Base-by-base conservation (phyloP, 2,329 filamentous ascomycete species). In the Ophiostoma sp. region DNA sequence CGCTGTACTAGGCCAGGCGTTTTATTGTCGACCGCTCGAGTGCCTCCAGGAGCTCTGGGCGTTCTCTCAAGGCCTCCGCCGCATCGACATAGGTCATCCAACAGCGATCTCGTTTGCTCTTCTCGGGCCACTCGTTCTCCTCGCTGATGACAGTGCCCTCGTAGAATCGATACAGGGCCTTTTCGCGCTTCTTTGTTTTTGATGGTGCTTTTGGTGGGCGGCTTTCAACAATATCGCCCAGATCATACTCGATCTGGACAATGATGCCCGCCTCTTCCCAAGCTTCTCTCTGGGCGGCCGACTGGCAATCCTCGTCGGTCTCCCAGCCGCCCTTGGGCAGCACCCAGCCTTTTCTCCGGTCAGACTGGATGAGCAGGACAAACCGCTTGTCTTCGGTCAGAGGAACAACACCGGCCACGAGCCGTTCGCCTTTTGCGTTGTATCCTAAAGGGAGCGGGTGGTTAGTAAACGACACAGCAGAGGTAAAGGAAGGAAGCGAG, bases 311-410 rank as follows among this genome's bases (percentile, higher is more conserved):
- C 84, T 99, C 96, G 82, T 99, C 96, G 45, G 90, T 92, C 83
- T 99, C 96, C 95, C 96, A 99, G 75, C 96, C 96, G 80, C 96
- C 96, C 82, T 99, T 99, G 75, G 96, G 96, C 74, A 99, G 87
- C 59, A 99, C 96, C 96, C 96, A 99, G 79, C 93, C 93, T 82
- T 93, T 93, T 79, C 94, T 91, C 76, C 93, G 90, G 70, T 93
- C 95, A 72, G 94, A 97, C 85, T 98, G 94, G 79, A 98, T 97
- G 78, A 99, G 87, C 78, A 99, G 88, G 75, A 99, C 95, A 82
- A 93, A 92, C 78, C 90, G 91, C 82, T 93, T 95, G 84, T 97
- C 95, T 79, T 88, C 83, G 72, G 93, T 96, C 77, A 98, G 87
- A 76, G 96, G 94, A 66, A 99, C 96, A 74, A 98, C 91, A 78